phyloP scores from a whole-genome alignment of 2,329 filamentous ascomycete species.

The Pyricularia pennisetigena region DNA sequence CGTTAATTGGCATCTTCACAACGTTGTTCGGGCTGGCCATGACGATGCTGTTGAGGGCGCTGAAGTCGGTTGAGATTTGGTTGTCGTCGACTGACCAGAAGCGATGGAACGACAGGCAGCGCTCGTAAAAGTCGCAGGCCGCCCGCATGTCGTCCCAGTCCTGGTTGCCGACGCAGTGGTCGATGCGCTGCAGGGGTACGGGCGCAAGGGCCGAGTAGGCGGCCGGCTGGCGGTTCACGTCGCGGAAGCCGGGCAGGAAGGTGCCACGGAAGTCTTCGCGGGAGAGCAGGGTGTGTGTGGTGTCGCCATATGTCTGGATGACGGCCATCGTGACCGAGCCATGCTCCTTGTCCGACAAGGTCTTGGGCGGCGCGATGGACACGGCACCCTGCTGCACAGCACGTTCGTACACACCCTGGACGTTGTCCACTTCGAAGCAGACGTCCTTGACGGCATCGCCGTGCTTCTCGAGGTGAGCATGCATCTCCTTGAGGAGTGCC shows the following conservation, averaged over 20 bases:
- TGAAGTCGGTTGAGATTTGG: conserved; percentile 88
- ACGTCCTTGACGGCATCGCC: conserved; percentile 94
- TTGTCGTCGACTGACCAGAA: conserved; percentile 97
- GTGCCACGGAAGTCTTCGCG: conserved; percentile 58
- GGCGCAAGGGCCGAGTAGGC: conserved; percentile 41
- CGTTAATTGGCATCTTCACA: conserved; percentile 98
- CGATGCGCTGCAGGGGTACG: conserved; percentile 65
- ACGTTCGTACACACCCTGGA: conserved; percentile 65
- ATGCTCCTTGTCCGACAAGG: conserved; percentile 43
- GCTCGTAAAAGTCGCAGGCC: conserved; percentile 68
- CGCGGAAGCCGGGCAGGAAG: conserved; percentile 77
- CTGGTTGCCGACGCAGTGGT: conserved; percentile 97
- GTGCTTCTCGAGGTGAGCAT: conserved; percentile 74
- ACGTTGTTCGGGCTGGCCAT: conserved; percentile 78
- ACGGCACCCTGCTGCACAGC: conserved; percentile 58
- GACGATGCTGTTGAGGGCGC: conserved; percentile 77
- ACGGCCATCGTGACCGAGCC: conserved; percentile 66
- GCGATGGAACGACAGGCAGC: conserved; percentile 82
- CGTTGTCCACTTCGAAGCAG: conserved; percentile 87
- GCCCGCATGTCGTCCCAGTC: conserved; percentile 80
- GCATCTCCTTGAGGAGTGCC: conserved; percentile 60
- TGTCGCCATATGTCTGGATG: conserved; percentile 89
- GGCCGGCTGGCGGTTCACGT: conserved; percentile 27
- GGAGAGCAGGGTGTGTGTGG: conserved; percentile 84
- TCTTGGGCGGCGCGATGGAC: conserved; percentile 47